Conservation (phyloP, 768 basidiomycete species). For the Suillus brevipes region DNA sequence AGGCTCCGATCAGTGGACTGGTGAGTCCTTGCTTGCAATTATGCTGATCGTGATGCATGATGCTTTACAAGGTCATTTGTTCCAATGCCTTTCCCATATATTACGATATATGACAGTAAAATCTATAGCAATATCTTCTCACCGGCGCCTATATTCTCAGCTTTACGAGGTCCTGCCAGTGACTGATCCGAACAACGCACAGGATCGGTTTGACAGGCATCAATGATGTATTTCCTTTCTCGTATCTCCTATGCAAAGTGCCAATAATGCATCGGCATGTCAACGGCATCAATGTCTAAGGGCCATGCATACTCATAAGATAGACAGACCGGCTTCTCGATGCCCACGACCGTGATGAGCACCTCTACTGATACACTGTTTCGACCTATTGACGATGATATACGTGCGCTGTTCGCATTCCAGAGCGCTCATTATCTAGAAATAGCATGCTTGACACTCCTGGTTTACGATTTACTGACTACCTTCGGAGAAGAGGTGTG, state of each 20-base stretch:
- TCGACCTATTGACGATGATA: neutral
- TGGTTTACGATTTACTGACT: constrained; percentile 10
- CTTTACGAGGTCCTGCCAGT: neutral
- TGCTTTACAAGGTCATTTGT: neutral
- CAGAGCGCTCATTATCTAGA: constrained; percentile 12
- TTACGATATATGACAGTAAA: no score
- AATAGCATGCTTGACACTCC: constrained; percentile 11
- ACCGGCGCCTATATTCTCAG: neutral
- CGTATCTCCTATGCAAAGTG: neutral
- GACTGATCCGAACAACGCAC: neutral
- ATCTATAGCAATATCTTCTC: neutral
- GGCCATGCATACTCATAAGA: neutral
- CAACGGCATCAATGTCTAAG: neutral
- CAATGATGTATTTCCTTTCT: neutral
- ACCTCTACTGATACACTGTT: neutral
- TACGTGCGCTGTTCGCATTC: neutral
- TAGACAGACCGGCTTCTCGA: neutral
- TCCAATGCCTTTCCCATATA: neutral
- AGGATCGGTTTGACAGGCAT: neutral
- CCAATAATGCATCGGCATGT: neutral
- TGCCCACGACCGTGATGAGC: neutral
- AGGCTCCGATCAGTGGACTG: neutral
- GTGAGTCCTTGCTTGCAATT: neutral
- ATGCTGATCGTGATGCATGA: neutral
- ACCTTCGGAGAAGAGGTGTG: constrained; percentile 14